phyloP scores from a whole-genome alignment of 257 asterid species.

The Gentiana macrophylla region DNA sequence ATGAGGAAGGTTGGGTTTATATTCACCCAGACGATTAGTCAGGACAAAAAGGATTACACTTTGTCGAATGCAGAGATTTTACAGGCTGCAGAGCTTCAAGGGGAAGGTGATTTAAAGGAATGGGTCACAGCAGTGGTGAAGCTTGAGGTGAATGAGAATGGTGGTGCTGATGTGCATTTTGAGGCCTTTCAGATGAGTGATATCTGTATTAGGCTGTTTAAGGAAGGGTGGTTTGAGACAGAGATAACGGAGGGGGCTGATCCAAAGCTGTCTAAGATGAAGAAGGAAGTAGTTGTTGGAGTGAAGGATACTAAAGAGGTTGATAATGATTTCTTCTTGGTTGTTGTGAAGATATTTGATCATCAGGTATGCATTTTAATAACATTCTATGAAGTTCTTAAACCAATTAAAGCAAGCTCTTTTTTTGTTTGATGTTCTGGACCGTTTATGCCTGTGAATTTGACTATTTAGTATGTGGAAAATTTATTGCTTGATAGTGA shows the following conservation, averaged over 20 bases:
- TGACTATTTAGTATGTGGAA: neutral
- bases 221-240: conserved; percentile 77
- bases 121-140: conserved; percentile 95
- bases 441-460: neutral
- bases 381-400: neutral
- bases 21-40: conserved; percentile 77
- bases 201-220: conserved; percentile 63
- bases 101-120: conserved; percentile 73
- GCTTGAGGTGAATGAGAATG: conserved; percentile 83
- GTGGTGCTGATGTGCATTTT: conserved; percentile 22
- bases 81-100: conserved; percentile 85
- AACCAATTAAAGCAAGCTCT: neutral
- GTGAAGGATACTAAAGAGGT: conserved; percentile 81
- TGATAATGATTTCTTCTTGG: conserved; percentile 93
- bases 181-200: conserved; percentile 98
- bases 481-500: too few species aligned
- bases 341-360: conserved; percentile 81
- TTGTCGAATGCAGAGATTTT: conserved; percentile 66
- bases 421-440: neutral
- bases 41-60: conserved; percentile 79
- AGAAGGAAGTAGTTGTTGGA: conserved; percentile 77
- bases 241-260: conserved; percentile 55
- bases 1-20: conserved; percentile 83
- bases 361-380: conserved; percentile 55
- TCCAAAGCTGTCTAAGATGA: conserved; percentile 88